Conservation (phyloP, 2,329 filamentous ascomycete species). For the Calonectria pauciramosa region DNA sequence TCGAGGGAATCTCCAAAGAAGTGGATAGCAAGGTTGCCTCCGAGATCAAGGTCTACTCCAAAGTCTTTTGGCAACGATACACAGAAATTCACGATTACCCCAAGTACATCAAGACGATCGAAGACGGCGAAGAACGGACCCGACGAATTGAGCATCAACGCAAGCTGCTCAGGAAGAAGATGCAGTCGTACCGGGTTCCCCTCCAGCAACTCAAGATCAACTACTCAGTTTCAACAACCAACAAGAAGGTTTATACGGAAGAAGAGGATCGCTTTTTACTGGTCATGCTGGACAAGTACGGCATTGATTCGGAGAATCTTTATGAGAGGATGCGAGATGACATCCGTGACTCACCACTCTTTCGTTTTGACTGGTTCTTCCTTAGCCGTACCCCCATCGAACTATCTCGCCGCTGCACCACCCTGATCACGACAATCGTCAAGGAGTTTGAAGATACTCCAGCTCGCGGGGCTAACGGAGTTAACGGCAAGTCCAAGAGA, state of each 20-base stretch:
- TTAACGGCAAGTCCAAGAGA: slow-evolving; percentile 80
- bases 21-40: slow-evolving; percentile 89
- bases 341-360: slow-evolving; percentile 92
- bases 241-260: slow-evolving; percentile 99
- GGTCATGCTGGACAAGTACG: slow-evolving; percentile 92
- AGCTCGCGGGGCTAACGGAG: slow-evolving; percentile 67
- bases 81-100: slow-evolving; percentile 89
- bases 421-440: slow-evolving; percentile 92
- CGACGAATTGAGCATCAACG: slow-evolving; percentile 92
- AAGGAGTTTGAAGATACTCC: slow-evolving; percentile 88
- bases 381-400: slow-evolving; percentile 93
- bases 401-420: slow-evolving; percentile 92
- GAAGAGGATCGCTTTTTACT: slow-evolving; percentile 97
- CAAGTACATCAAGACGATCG: slow-evolving; percentile 90
- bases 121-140: slow-evolving; percentile 91
- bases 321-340: slow-evolving; percentile 98
- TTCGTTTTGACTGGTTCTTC: slow-evolving; percentile 99
- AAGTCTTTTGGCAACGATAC: slow-evolving; percentile 97
- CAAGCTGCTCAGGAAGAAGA: slow-evolving; percentile 94
- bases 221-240: slow-evolving; percentile 98
- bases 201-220: slow-evolving; percentile 98
- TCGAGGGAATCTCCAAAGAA: slow-evolving; percentile 86
- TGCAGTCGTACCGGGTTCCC: slow-evolving; percentile 96
- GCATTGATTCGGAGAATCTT: slow-evolving; percentile 90
- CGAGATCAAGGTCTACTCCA: slow-evolving; percentile 92